Conservation (phyloP, 2,329 filamentous ascomycete genomes). For the Trichoderma sp. region DNA sequence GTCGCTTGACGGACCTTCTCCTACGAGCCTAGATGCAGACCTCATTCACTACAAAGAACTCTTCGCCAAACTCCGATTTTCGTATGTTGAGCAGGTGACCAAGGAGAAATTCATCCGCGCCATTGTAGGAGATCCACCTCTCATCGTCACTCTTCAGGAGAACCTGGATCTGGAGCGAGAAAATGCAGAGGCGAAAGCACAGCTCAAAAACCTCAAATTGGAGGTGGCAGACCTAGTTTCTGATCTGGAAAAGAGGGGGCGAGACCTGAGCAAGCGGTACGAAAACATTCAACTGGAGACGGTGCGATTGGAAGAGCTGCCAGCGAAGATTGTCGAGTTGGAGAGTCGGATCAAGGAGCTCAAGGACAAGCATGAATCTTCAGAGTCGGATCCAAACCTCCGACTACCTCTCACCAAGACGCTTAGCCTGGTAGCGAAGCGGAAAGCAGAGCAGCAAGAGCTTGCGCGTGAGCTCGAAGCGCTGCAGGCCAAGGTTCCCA, state of each 20-base stretch:
- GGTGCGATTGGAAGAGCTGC: conserved; percentile 49
- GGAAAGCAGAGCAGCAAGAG: conserved; percentile 50
- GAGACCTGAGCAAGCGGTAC: conserved; percentile 55
- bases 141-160: conserved; percentile 78
- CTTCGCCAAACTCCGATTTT: conserved; percentile 94
- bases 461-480: conserved; percentile 63
- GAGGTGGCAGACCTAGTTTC: conserved; percentile 72
- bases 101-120: conserved; percentile 96
- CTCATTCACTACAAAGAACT: conserved; percentile 89
- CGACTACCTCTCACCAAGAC: conserved; percentile 59
- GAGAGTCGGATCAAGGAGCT: conserved; percentile 49
- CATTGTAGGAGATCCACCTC: conserved; percentile 85
- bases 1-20: conserved; percentile 64
- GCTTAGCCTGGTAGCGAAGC: conserved; percentile 48
- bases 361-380: conserved; percentile 37
- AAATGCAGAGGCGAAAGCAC: conserved; percentile 68
- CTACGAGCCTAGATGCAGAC: conserved; percentile 77
- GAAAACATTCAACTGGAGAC: conserved; percentile 50
- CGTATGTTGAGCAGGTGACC: conserved; percentile 96
- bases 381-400: conserved; percentile 42
- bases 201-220: conserved; percentile 74
- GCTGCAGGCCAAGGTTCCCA: conserved; percentile 59
- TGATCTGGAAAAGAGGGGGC: conserved; percentile 65
- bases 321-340: conserved; percentile 46
- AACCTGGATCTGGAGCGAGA: conserved; percentile 72